A percentile compares a stretch with the other conserved stretches of the same genome.
phyloP scores from a whole-genome alignment of 2,329 filamentous ascomycete species.

The Gnomoniopsis sp. region DNA sequence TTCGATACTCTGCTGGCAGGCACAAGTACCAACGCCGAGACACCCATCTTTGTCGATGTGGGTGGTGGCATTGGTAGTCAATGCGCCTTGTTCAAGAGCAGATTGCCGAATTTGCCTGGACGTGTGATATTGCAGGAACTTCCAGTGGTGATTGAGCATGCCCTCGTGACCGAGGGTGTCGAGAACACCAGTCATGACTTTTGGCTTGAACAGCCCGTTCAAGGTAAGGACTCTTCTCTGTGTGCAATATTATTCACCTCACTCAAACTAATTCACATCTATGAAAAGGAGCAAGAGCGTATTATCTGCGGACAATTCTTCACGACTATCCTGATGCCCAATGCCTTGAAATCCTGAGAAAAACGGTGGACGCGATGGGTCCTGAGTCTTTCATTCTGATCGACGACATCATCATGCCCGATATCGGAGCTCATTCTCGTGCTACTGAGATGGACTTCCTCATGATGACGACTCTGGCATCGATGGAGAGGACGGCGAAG shows the following conservation, averaged over 20 bases:
- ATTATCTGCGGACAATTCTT: slow-evolving; percentile 32
- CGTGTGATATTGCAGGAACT: slow-evolving; percentile 10
- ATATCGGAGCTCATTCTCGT: slow-evolving; percentile 27
- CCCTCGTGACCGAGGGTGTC: slow-evolving; percentile 3
- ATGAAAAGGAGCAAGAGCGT: slow-evolving; percentile 19
- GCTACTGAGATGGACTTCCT: slow-evolving; percentile 31
- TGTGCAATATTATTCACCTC: not conserved
- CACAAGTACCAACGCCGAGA: not conserved
- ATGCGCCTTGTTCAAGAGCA: not conserved
- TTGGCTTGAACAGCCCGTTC: slow-evolving; percentile 5
- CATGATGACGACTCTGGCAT: slow-evolving; percentile 32
- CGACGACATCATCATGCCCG: slow-evolving; percentile 38
- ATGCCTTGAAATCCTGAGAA: slow-evolving; percentile 28
- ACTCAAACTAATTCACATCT: not conserved
- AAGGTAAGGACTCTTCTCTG: not conserved
- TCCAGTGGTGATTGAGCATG: not conserved
- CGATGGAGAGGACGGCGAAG: slow-evolving; percentile 30
- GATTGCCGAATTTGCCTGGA: not conserved
- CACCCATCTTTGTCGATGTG: slow-evolving; percentile 3
- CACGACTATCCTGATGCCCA: slow-evolving; percentile 33
- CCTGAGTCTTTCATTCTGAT: slow-evolving; percentile 26
- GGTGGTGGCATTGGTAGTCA: slow-evolving; percentile 8
- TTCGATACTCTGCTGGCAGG: slow-evolving; percentile 9
- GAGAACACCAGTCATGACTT: slow-evolving; percentile 9
- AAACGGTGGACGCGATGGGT: slow-evolving; percentile 29